A percentile compares a stretch with the other conserved stretches of the same genome.
These are phyloP conservation scores for Persicaria maculosa DNA, from an alignment of 148 eudicot species.

Conservation along the genomic window DNA sequence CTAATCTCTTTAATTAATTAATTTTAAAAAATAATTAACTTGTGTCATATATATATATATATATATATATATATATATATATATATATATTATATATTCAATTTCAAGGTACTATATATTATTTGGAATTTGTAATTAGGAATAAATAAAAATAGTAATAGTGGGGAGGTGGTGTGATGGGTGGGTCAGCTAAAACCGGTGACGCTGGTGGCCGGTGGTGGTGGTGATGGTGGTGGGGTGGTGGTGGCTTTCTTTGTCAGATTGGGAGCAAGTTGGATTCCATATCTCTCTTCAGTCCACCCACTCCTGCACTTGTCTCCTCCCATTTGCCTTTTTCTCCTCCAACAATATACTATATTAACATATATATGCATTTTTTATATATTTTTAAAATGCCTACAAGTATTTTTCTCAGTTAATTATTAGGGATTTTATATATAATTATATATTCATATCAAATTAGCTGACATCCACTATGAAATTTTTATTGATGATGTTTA, in stretches of 20 bases:
- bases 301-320: conserved; percentile 4
- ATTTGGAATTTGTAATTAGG: background rate
- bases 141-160: background rate
- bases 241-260: conserved; percentile 12
- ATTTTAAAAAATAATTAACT: too few species aligned
- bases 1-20: too few species aligned
- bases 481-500: background rate
- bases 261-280: conserved; percentile 1
- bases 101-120: background rate
- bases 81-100: too few species aligned
- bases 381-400: background rate
- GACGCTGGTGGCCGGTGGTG: background rate
- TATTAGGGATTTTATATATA: background rate
- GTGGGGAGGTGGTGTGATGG: background rate
- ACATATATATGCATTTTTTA: background rate
- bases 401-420: background rate
- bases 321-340: conserved; percentile 2
- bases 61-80: too few species aligned
- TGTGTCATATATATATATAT: too few species aligned
- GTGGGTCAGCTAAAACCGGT: conserved; percentile 1
- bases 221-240: background rate
- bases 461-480: conserved; percentile 6
- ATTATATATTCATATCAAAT: background rate
- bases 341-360: background rate
- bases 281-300: background rate